Evolutionary conservation across 805 yeast genomes (phyloP).

Genomic region (Candida qinlingensis): DNA sequence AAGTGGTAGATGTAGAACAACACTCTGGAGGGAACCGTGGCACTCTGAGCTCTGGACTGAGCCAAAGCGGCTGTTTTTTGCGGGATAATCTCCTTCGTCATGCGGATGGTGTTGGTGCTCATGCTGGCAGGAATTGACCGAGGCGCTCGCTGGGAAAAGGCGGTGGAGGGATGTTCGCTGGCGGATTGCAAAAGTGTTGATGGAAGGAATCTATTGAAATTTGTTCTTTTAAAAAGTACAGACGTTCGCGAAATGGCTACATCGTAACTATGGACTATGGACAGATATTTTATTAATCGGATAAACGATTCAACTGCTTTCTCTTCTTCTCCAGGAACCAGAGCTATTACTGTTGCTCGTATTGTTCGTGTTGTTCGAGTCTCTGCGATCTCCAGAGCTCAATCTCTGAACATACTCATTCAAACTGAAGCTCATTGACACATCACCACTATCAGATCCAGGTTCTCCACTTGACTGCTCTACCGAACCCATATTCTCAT

Average conservation of each 20-base stretch:
- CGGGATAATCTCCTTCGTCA: constrained; percentile 6
- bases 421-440: constrained; percentile 1
- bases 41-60: neutral
- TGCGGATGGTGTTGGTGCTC: constrained; percentile 3
- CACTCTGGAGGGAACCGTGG: constrained; percentile 8
- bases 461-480: no score
- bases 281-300: no score
- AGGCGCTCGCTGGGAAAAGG: neutral
- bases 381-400: constrained; percentile 11
- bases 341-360: neutral
- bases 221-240: no score
- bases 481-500: neutral
- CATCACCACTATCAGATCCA: no score
- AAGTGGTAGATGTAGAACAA: constrained; percentile 19
- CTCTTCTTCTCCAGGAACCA: neutral
- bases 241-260: no score
- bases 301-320: neutral
- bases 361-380: neutral
- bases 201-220: no score
- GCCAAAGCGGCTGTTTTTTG: neutral
- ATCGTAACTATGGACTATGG: no score
- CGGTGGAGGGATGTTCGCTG: no score
- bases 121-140: neutral
- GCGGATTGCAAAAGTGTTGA: no score
- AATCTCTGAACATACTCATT: constrained; percentile 19